Evolutionary conservation across 2,329 filamentous ascomycete species (phyloP), one percentile per base, ranked within the genome.

Genomic region (Xylariaceae sp.): DNA sequence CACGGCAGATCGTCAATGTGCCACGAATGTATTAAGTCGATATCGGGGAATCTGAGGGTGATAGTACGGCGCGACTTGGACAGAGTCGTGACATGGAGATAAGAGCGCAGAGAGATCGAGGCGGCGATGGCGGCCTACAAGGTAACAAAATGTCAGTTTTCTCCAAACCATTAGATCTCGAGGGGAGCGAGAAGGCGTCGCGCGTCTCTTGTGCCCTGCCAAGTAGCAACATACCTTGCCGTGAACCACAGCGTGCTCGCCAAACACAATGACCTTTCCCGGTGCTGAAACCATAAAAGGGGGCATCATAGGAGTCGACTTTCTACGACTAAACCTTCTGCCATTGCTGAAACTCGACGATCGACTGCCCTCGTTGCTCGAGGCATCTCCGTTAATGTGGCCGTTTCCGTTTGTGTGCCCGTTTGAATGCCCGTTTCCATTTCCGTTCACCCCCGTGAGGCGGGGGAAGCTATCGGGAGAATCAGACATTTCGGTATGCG

Each of bases 281-380:
- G 94, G 94, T 2, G 95, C 93, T 13, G 94, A 97, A 59, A 97
- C 92, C 90, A 99, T 96, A 73, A 99, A 99, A 62, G 92, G 80
- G 49, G 93, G 92, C 76, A 94, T 85, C 84, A 88, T 84, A 2
- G 85, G 85, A 58, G 77, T 84, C 9, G 84, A 87, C 62, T 79
- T 75, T 67, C 84, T 87, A 72, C 84, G 82, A 53, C 76, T 73
- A 68, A 77, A 71, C 65, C 68, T 80, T 61, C 73, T 69, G 55
- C 74, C 73, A 59, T 74, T 63, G 34, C 56, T 63, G 30, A 66
- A 65, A 67, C 55, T 68, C 60, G 62, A 73, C 59, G 60, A 71
- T 67, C 58, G 65, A 4, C 64, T 69, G 2, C 59, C 61, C 42
- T 67, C 72, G 62, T 72, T 72, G 63, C 73, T 72, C 58, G 75